phyloP scores from a whole-genome alignment of 441 rosid species.

The Gossypium gossypioides region DNA sequence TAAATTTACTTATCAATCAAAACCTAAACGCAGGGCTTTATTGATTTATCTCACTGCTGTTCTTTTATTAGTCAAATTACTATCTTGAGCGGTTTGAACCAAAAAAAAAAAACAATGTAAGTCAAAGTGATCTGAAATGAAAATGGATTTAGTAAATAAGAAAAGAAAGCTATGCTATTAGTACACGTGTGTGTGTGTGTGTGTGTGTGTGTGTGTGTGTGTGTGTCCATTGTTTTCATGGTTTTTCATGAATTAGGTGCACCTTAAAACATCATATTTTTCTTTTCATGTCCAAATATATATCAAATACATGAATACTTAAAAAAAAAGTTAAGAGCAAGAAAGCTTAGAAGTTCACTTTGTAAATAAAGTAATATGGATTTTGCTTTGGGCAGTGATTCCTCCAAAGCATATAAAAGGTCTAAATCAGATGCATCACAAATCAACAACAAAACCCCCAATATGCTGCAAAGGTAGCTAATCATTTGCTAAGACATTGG shows the following conservation, averaged over 20 bases:
- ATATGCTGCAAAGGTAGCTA: not conserved
- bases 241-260: not conserved
- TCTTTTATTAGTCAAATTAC: too few relatives aligned
- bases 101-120: too few relatives aligned
- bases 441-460: not conserved
- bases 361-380: not conserved
- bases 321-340: not conserved
- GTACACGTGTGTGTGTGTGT: too few relatives aligned
- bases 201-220: too few relatives aligned
- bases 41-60: too few relatives aligned
- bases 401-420: not conserved
- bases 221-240: not conserved
- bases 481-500: not conserved
- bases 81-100: too few relatives aligned
- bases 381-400: not conserved
- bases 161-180: too few relatives aligned
- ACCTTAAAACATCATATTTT: not conserved
- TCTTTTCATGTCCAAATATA: not conserved
- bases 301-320: not conserved
- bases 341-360: not conserved
- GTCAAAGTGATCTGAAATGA: too few relatives aligned
- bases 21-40: too few relatives aligned
- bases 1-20: too few relatives aligned
- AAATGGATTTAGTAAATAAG: too few relatives aligned
- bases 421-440: not conserved